Evolutionary conservation across 2,329 filamentous ascomycete species (phyloP), one percentile per base, ranked within the genome.

Genomic region (Rosellinia necatrix): DNA sequence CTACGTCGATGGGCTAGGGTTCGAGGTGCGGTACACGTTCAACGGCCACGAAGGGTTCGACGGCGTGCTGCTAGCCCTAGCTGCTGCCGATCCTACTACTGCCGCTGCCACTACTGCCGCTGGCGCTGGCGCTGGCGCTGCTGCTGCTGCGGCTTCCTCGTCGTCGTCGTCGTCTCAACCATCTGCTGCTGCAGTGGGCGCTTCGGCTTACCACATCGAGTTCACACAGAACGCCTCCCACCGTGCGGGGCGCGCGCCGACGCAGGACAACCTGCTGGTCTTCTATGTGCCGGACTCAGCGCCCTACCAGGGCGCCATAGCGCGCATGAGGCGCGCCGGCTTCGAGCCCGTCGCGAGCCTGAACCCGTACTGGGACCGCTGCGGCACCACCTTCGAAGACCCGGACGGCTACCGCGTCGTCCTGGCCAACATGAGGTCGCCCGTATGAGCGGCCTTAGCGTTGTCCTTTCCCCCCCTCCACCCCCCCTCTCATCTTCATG

Each of bases 321-420:
- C 35, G 21, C 53, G 56, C 22, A 59, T 61, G 59, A 50, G 19
- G 10, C 21, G 15, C n/a, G 46, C 44, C 7, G 59, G 59, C 13
- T 59, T 59, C n/a, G 56, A 53, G 27, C 49, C 59, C 9, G 53
- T 59, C 12, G 19, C 19, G 48, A 61, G 59, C 49, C 57, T 59
- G 24, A 61, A 59, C 10, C 56, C 59, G 2, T 61, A 61, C 32
- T 61, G 59, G 59, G 56, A 59, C 21, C 49, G 53, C 9, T 56
- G 53, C 15, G 59, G 59, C 19, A 27, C 46, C 13, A 59, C 59
- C 22, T 61, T 61, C 46, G 59, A 59, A 17, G 59, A 61, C 24
- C 52, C 56, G 4, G 59, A 59, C 13, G 59, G 59, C 3, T 61
- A 61, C 40, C 48, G 59, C 41, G 59, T 61, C 24, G 59, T 61